phyloP scores from a whole-genome alignment of 768 basidiomycete genomes.

The Mycena leptocephala region DNA sequence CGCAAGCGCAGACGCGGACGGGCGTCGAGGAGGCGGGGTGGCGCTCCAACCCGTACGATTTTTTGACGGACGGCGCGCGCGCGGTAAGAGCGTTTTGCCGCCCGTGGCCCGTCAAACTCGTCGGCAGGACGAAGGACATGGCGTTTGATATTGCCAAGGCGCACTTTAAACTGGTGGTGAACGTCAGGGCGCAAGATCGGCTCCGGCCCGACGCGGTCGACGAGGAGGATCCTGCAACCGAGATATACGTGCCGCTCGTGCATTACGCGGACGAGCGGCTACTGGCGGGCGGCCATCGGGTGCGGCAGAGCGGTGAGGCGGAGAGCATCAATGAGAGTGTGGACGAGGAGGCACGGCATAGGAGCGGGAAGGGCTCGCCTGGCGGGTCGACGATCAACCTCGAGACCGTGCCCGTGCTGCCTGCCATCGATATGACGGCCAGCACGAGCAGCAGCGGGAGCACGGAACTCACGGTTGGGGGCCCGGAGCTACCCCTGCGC shows the following conservation, averaged over 20 bases:
- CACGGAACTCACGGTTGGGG: slow-evolving; percentile 22
- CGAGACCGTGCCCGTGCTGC: slow-evolving; percentile 1
- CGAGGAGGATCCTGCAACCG: slow-evolving; percentile 74
- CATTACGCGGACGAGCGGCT: slow-evolving; percentile 79
- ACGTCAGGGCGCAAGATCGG: slow-evolving; percentile 74
- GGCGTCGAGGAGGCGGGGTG: slow-evolving; percentile 46
- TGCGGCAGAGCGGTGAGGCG: slow-evolving; percentile 26
- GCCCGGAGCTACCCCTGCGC: slow-evolving; percentile 34
- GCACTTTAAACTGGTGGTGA: slow-evolving; percentile 78
- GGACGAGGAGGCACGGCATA: neutral
- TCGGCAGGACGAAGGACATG: slow-evolving; percentile 78
- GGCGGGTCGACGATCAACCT: slow-evolving; percentile 34
- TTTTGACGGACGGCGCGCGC: slow-evolving; percentile 89
- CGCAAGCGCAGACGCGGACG: slow-evolving; percentile 26
- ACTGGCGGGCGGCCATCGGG: slow-evolving; percentile 39
- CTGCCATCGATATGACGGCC: slow-evolving; percentile 22
- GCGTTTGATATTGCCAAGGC: slow-evolving; percentile 85
- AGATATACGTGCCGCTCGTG: slow-evolving; percentile 92
- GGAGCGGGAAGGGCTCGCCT: slow-evolving; percentile 18
- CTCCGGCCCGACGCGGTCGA: slow-evolving; percentile 40
- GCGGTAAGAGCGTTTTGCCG: slow-evolving; percentile 89
- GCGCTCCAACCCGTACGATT: slow-evolving; percentile 72
- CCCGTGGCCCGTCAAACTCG: slow-evolving; percentile 84
- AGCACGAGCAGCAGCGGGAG: slow-evolving; percentile 34
- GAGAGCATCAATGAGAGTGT: slow-evolving; percentile 31